Evolutionary conservation across 1,284 basidiomycete species (phyloP).

Genomic region (Phellopilus nigrolimitatus): DNA sequence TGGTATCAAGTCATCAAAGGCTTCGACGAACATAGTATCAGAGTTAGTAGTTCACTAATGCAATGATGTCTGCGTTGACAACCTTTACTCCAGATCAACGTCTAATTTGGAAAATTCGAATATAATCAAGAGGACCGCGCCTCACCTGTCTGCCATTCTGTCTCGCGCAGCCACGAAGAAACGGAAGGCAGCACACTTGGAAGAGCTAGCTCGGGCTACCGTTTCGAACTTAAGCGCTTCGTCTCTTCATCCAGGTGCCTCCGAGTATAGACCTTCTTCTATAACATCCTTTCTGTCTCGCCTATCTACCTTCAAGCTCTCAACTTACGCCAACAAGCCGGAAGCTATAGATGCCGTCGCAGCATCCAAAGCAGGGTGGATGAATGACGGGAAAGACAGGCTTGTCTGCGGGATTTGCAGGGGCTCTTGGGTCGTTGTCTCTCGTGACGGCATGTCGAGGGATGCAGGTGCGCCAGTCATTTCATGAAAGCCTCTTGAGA

Average conservation of each 20-base stretch:
- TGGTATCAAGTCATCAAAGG: constrained; percentile 45
- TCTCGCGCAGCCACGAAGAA: constrained; percentile 55
- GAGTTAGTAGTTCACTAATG: too few species aligned
- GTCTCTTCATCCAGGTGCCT: constrained; percentile 32
- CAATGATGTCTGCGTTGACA: too few species aligned
- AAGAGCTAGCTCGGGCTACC: constrained; percentile 24
- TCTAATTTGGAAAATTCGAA: constrained; percentile 25
- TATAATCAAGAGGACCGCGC: constrained; percentile 48
- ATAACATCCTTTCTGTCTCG: constrained; percentile 64
- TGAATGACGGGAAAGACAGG: constrained; percentile 71
- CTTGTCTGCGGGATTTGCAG: constrained; percentile 66
- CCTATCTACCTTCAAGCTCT: constrained; percentile 67
- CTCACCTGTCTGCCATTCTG: constrained; percentile 63
- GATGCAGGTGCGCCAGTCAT: constrained; percentile 61
- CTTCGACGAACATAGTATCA: background rate
- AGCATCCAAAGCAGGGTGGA: constrained; percentile 74
- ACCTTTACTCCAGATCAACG: constrained; percentile 21
- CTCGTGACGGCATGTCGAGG: constrained; percentile 58
- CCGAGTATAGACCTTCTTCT: constrained; percentile 75
- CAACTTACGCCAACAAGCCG: constrained; percentile 76
- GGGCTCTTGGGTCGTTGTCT: constrained; percentile 65
- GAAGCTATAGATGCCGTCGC: constrained; percentile 67
- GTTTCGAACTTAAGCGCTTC: constrained; percentile 22
- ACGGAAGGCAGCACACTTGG: constrained; percentile 46
- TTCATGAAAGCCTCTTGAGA: too few species aligned